These are phyloP conservation scores for Phytophthora sojae DNA, from an alignment of 352 stramenopile genomes.

Conservation along the genomic window DNA sequence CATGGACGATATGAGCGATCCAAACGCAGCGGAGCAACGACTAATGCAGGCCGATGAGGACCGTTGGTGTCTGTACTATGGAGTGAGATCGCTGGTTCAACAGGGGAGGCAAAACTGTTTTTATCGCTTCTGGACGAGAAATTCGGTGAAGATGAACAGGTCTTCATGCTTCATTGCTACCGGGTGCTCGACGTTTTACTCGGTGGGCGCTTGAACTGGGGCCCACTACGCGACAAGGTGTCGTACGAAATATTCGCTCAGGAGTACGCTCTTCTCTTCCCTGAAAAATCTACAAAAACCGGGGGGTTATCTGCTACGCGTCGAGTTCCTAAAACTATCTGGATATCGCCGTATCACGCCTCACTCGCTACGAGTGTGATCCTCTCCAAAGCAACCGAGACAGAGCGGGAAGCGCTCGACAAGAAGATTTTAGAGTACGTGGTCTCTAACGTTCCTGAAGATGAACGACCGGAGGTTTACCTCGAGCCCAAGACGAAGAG, in stretches of 20 bases:
- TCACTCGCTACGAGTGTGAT: slow-evolving; percentile 78
- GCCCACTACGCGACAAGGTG: slow-evolving; percentile 59
- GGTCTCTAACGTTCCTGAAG: slow-evolving; percentile 66
- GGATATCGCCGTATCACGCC: slow-evolving; percentile 83
- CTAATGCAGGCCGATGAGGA: slow-evolving; percentile 86
- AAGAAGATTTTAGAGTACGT: slow-evolving; percentile 75
- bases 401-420: slow-evolving; percentile 60
- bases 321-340: slow-evolving; percentile 74
- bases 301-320: neutral
- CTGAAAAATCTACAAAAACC: neutral
- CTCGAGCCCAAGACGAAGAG: slow-evolving; percentile 37
- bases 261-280: slow-evolving; percentile 55
- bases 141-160: slow-evolving; percentile 92
- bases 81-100: slow-evolving; percentile 84
- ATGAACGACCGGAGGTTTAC: slow-evolving; percentile 59
- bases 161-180: slow-evolving; percentile 93
- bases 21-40: slow-evolving; percentile 36
- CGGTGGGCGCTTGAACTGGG: slow-evolving; percentile 64
- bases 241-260: slow-evolving; percentile 65
- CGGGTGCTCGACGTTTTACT: slow-evolving; percentile 80
- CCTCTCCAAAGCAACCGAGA: slow-evolving; percentile 73
- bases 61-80: slow-evolving; percentile 95
- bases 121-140: slow-evolving; percentile 93
- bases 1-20: slow-evolving; percentile 15
- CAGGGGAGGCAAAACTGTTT: slow-evolving; percentile 93